phyloP scores from a whole-genome alignment of 1,139 yeast genomes.

The Pichia sp. region DNA sequence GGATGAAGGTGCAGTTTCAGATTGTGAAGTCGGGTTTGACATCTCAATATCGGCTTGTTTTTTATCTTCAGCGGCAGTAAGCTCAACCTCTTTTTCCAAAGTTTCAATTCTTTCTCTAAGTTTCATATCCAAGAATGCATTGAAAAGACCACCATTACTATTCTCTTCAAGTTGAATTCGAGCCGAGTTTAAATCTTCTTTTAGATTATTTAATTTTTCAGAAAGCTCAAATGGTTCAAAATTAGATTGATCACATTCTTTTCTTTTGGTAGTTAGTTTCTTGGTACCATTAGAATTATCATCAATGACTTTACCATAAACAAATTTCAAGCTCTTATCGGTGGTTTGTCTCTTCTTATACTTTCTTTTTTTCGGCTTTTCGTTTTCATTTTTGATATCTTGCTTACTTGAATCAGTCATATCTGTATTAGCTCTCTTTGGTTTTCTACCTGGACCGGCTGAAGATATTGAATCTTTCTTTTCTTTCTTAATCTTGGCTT shows the following conservation, averaged over 20 bases:
- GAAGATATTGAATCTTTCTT: not conserved
- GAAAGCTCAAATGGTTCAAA: not conserved
- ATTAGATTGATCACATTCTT: not conserved
- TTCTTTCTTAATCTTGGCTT: conserved; percentile 3
- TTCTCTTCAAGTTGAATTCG: conserved; percentile 9
- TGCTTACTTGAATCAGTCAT: not conserved
- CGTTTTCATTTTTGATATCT: not conserved
- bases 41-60: not conserved
- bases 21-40: not conserved
- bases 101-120: conserved; percentile 12
- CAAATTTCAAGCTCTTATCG: conserved; percentile 11
- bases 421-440: not conserved
- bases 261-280: conserved; percentile 3
- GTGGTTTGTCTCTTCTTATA: conserved; percentile 5
- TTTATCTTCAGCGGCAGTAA: not conserved
- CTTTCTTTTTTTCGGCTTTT: conserved; percentile 5
- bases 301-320: conserved; percentile 8
- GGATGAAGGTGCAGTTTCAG: not conserved
- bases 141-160: conserved; percentile 8
- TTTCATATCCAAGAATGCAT: conserved; percentile 15
- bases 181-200: conserved; percentile 1
- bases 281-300: conserved; percentile 4
- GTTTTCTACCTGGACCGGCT: not conserved
- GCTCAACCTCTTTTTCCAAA: conserved; percentile 5
- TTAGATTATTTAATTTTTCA: not conserved